These are phyloP conservation scores for Solanum verrucosum DNA, from an alignment of 257 asterid genomes.

Conservation along the genomic window DNA sequence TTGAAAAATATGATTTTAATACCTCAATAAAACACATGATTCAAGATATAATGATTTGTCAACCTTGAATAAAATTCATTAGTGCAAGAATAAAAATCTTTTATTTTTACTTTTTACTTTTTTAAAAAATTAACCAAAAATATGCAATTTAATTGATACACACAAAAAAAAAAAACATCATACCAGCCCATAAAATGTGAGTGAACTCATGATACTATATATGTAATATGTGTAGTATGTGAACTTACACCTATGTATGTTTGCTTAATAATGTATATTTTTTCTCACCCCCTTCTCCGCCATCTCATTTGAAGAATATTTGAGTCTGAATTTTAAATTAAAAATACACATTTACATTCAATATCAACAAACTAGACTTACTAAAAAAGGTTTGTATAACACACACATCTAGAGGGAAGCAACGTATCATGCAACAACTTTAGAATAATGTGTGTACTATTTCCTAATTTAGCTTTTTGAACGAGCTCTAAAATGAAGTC, in stretches of 20 bases:
- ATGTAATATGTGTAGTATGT: not conserved
- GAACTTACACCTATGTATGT: not conserved
- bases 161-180: too few relatives aligned
- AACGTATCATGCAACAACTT: not conserved
- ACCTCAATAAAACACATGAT: too few relatives aligned
- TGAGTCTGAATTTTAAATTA: too few relatives aligned
- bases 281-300: too few relatives aligned
- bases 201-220: not conserved
- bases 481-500: not conserved
- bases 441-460: not conserved
- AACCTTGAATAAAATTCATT: too few relatives aligned
- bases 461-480: not conserved
- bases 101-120: not conserved
- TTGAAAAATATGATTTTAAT: too few relatives aligned
- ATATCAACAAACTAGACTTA: not conserved
- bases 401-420: not conserved
- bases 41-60: too few relatives aligned
- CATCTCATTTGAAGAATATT: too few relatives aligned
- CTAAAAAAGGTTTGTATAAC: not conserved
- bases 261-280: too few relatives aligned
- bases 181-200: not conserved
- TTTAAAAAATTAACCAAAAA: too few relatives aligned
- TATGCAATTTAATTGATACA: not conserved
- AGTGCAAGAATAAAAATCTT: not conserved
- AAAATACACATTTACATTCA: not conserved